A percentile compares a stretch with the other conserved stretches of the same genome.
These are phyloP conservation scores for Diutina ranongensis DNA, from an alignment of 1,139 yeast genomes.

Conservation along the genomic window DNA sequence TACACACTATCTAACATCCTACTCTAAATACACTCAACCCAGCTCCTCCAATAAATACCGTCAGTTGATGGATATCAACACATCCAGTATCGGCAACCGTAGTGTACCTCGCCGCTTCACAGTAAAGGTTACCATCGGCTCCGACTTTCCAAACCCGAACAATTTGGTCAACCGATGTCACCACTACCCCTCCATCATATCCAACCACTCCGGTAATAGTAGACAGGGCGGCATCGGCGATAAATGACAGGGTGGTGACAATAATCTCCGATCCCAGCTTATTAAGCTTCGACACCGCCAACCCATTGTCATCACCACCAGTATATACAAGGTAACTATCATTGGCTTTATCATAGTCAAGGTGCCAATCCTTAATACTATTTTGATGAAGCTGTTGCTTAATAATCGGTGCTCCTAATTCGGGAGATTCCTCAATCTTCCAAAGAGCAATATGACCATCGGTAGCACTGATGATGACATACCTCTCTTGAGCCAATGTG, in stretches of 20 bases:
- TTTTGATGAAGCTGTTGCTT: conserved; percentile 67
- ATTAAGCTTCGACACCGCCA: conserved; percentile 33
- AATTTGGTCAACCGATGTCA: conserved; percentile 71
- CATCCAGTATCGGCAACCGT: conserved; percentile 90
- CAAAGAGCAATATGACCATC: conserved; percentile 71
- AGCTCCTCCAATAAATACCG: conserved; percentile 51
- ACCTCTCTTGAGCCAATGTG: conserved; percentile 15
- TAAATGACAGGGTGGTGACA: conserved; percentile 20
- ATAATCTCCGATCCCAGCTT: conserved; percentile 10
- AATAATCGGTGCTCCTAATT: conserved; percentile 19
- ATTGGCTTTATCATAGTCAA: too few species aligned
- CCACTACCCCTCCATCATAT: conserved; percentile 21
- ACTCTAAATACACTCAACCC: conserved; percentile 26
- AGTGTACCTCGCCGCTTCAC: conserved; percentile 44
- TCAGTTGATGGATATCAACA: conserved; percentile 26
- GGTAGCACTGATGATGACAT: conserved; percentile 55
- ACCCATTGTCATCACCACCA: conserved; percentile 90
- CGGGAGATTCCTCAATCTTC: conserved; percentile 16
- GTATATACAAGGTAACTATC: conserved; percentile 35
- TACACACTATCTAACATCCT: neutral
- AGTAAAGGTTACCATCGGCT: conserved; percentile 18
- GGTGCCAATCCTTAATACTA: conserved; percentile 50
- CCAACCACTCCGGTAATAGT: conserved; percentile 60
- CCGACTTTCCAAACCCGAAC: conserved; percentile 49
- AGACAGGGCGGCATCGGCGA: conserved; percentile 65